Evolutionary conservation across 495 filamentous ascomycete species (phyloP).

Genomic region (Friedmanniomyces endolithicus): DNA sequence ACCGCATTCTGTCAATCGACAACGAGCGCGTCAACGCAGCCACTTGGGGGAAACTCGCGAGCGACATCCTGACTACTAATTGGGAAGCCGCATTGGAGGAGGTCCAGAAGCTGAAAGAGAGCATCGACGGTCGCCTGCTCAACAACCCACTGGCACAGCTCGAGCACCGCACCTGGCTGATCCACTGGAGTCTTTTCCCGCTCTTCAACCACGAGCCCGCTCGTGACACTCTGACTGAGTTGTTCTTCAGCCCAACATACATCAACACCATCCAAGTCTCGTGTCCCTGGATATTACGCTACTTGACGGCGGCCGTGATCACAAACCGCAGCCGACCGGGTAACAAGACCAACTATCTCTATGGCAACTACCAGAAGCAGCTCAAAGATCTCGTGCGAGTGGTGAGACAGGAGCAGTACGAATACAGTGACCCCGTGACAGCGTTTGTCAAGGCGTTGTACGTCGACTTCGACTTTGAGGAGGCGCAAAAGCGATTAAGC

Average conservation of each 20-base stretch:
- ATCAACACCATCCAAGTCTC: conserved; percentile 99
- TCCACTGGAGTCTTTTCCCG: conserved; percentile 97
- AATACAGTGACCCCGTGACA: conserved; percentile 92
- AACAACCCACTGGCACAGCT: conserved; percentile 92
- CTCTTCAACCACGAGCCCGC: conserved; percentile 96
- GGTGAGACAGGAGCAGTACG: conserved; percentile 90
- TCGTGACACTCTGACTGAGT: conserved; percentile 78
- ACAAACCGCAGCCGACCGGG: conserved; percentile 73
- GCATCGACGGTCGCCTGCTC: conserved; percentile 78
- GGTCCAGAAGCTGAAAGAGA: conserved; percentile 82
- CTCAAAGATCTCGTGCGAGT: conserved; percentile 91
- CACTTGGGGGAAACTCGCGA: conserved; percentile 92
- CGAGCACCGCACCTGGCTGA: conserved; percentile 85
- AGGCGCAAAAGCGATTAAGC: conserved; percentile 81
- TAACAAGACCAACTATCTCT: conserved; percentile 11
- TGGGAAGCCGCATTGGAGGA: conserved; percentile 97
- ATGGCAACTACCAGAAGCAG: conserved; percentile 85
- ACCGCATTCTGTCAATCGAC: conserved; percentile 92
- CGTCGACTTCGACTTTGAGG: conserved; percentile 97
- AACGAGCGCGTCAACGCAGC: conserved; percentile 91
- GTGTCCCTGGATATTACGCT: conserved; percentile 93
- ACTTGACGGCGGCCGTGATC: conserved; percentile 89
- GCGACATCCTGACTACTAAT: conserved; percentile 79
- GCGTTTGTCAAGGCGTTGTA: conserved; percentile 93
- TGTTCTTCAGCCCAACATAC: conserved; percentile 90